Evolutionary conservation across 2,329 filamentous ascomycete genomes (phyloP), one percentile per base, ranked within the genome.

Genomic region (Mariannaea sp.): DNA sequence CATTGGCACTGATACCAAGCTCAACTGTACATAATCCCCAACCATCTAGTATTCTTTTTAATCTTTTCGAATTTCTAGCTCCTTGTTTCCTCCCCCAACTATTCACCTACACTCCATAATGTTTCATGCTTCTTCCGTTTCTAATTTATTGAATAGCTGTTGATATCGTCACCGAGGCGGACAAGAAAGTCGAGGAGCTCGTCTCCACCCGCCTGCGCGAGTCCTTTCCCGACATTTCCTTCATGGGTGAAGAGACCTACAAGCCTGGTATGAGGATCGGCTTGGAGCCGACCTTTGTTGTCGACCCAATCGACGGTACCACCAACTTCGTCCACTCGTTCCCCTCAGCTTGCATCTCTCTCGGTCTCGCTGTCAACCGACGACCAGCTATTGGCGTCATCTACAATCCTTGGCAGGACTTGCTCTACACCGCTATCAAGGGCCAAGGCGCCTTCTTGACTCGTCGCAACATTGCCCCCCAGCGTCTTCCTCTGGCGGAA

Each of bases 241-340:
- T 90, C 71, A 84, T 91, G 70, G 88, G 88, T 68, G 88, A 90
- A 68, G 89, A 93, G 73, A 91, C 88, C 22, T 88, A 90, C 75
- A 77, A 84, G 58, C 81, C 87, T 1, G 88, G 88, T 63, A 76
- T 78, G 56, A 75, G 72, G 36, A 76, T 93, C 40, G 87, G 84
- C 0, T 70, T 78, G 24, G 80, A 80, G 13, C 89, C 89, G 2
- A 93, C 89, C 36, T 92, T 92, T 73, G 82, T 92, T 66, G 86
- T 89, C 60, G 89, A 93, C 69, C 89, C 89, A 38, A 92, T 93
- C 63, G 89, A 93, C 73, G 89, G 72, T 45, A 92, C 84, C 6
- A 90, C 87, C 44, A 92, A 92, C 78, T 92, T 93, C 67, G 82
- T 92, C 40, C 89, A 92, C 73, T 82, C 81, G 16, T 87, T 90